phyloP scores from a whole-genome alignment of 2,329 filamentous ascomycete genomes.

The Chaetomium strumarium region DNA sequence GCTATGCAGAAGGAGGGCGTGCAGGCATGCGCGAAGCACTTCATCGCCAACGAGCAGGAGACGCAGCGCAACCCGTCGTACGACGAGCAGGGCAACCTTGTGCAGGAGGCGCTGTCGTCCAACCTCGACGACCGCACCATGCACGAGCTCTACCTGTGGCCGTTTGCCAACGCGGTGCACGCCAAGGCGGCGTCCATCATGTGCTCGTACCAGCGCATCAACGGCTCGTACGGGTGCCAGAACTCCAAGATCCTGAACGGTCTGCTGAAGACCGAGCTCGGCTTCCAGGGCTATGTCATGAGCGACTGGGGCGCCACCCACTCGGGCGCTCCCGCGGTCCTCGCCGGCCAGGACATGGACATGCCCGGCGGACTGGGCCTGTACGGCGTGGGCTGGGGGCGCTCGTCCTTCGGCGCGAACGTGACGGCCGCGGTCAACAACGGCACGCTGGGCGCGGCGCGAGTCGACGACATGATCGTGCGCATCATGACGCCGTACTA shows the following conservation, averaged over 20 bases:
- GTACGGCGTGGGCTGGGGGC: slow-evolving; percentile 61
- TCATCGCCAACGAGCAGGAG: slow-evolving; percentile 62
- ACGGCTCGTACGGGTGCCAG: slow-evolving; percentile 61
- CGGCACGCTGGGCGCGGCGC: slow-evolving; percentile 79
- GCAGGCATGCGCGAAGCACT: slow-evolving; percentile 73
- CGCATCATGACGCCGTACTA: slow-evolving; percentile 70
- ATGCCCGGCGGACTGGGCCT: slow-evolving; percentile 83
- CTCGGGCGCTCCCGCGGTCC: slow-evolving; percentile 56
- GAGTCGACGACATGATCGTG: slow-evolving; percentile 86
- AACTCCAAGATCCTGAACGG: slow-evolving; percentile 59
- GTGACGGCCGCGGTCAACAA: slow-evolving; percentile 83
- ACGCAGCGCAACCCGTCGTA: slow-evolving; percentile 31
- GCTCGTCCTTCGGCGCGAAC: slow-evolving; percentile 81
- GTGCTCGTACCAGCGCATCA: slow-evolving; percentile 57
- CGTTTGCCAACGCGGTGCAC: slow-evolving; percentile 55
- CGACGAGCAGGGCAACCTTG: slow-evolving; percentile 53
- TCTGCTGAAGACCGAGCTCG: slow-evolving; percentile 58
- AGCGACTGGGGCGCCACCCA: slow-evolving; percentile 61
- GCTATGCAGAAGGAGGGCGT: slow-evolving; percentile 76
- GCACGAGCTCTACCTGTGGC: slow-evolving; percentile 60
- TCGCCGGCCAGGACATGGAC: slow-evolving; percentile 76
- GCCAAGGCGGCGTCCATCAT: slow-evolving; percentile 46
- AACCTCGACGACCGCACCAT: slow-evolving; percentile 55
- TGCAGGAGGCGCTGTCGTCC: slow-evolving; percentile 48
- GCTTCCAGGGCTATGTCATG: slow-evolving; percentile 61